phyloP scores from a whole-genome alignment of 2,329 filamentous ascomycete genomes.

The Coniella vitis region DNA sequence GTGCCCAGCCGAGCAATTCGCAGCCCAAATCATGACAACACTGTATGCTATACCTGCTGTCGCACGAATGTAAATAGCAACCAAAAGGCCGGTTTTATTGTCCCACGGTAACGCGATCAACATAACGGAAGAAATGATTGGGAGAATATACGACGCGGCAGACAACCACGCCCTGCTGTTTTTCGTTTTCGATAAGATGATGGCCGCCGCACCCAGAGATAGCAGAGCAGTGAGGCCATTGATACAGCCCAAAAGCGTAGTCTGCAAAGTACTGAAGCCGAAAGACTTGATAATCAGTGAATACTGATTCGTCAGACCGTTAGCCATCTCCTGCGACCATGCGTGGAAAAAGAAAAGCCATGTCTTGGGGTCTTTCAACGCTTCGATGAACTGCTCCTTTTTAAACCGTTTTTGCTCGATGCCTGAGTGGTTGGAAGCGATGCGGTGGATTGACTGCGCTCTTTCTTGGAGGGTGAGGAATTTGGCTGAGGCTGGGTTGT shows the following conservation, averaged over 20 bases:
- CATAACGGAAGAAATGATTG: conserved; percentile 29
- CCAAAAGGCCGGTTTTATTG: conserved; percentile 29
- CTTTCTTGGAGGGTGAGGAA: conserved; percentile 27
- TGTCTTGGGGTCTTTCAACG: conserved; percentile 13
- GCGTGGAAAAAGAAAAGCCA: conserved; percentile 15
- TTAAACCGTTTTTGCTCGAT: conserved; percentile 31
- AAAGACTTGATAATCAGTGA: conserved; percentile 38
- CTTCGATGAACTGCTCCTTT: conserved; percentile 21
- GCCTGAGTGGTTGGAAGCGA: conserved; percentile 29
- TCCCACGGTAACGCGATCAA: conserved; percentile 30
- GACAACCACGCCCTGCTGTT: conserved; percentile 16
- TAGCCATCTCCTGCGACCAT: conserved; percentile 29
- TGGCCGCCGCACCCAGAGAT: conserved; percentile 5
- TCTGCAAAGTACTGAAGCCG: conserved; percentile 32
- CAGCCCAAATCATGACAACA: conserved; percentile 33
- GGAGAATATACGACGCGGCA: conserved; percentile 23
- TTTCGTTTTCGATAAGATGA: conserved; percentile 12
- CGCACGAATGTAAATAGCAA: conserved; percentile 31
- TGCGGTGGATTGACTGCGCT: conserved; percentile 27
- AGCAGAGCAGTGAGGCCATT: conserved; percentile 13
- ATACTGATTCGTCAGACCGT: conserved; percentile 33
- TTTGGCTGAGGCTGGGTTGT: conserved; percentile 19
- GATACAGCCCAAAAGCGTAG: conserved; percentile 22
- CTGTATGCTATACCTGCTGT: conserved; percentile 30
- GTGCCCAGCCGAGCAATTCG: conserved; percentile 29